A percentile compares a stretch with the other conserved stretches of the same genome.
phyloP scores from a whole-genome alignment of 1,139 yeast genomes.

The Taphrina sp. region DNA sequence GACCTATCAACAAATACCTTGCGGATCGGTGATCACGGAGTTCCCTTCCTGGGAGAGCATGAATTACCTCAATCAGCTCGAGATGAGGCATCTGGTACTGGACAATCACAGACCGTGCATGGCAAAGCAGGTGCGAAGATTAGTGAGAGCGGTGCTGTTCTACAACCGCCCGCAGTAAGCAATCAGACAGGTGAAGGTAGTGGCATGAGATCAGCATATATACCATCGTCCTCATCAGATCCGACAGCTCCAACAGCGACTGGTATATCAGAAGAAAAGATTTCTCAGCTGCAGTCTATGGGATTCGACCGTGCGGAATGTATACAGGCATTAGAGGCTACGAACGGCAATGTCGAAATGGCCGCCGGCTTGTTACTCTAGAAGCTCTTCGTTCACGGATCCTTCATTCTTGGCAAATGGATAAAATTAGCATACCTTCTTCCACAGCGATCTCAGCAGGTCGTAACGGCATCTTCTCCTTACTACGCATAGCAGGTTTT shows the following conservation, averaged over 20 bases:
- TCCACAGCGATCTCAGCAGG: too few relatives aligned
- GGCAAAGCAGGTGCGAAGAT: constrained; percentile 38
- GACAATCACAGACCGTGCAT: constrained; percentile 15
- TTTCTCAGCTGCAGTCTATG: constrained; percentile 58
- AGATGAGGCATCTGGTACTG: constrained; percentile 25
- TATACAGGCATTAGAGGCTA: constrained; percentile 59
- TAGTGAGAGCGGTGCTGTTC: constrained; percentile 40
- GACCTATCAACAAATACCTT: constrained; percentile 70
- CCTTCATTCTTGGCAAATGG: too few relatives aligned
- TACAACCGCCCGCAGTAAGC: constrained; percentile 27
- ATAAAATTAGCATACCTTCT: too few relatives aligned
- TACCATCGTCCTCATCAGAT: constrained; percentile 29
- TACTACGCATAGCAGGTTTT: too few relatives aligned
- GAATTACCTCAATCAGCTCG: constrained; percentile 57
- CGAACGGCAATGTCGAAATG: constrained; percentile 74
- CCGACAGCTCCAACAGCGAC: constrained; percentile 31
- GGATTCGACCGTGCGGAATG: constrained; percentile 73
- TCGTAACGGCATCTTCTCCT: too few relatives aligned
- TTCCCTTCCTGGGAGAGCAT: constrained; percentile 68
- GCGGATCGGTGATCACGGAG: constrained; percentile 66
- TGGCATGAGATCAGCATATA: constrained; percentile 33
- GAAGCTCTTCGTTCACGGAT: too few relatives aligned
- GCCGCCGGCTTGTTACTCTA: constrained; percentile 80
- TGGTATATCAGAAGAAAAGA: constrained; percentile 50
- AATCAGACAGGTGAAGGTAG: constrained; percentile 23